phyloP scores from a whole-genome alignment of 2,329 filamentous ascomycete species.

The Neofusicoccum ribis region DNA sequence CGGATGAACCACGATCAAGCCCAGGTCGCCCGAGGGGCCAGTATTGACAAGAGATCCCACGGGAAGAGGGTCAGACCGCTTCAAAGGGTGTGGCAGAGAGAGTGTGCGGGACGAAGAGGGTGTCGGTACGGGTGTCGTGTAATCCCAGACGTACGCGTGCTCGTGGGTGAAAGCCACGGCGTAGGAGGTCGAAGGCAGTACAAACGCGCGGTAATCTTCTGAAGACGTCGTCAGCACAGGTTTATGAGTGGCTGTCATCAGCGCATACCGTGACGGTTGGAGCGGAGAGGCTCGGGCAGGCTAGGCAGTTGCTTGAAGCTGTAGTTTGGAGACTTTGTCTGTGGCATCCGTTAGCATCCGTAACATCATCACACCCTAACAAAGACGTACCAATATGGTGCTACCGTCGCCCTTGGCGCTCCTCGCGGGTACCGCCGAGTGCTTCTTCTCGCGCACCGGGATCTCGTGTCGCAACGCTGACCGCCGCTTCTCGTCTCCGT shows the following conservation, averaged over 20 bases:
- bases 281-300: constrained; percentile 73
- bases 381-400: constrained; percentile 61
- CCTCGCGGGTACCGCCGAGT: constrained; percentile 45
- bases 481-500: constrained; percentile 29
- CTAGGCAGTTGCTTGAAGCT: constrained; percentile 81
- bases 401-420: constrained; percentile 67
- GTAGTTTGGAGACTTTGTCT: constrained; percentile 85
- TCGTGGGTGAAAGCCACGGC: constrained; percentile 78
- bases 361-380: background rate
- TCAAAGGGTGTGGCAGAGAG: constrained; percentile 71
- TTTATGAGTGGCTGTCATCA: constrained; percentile 16
- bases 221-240: background rate
- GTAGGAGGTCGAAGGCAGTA: constrained; percentile 64
- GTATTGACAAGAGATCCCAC: constrained; percentile 80
- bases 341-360: constrained; percentile 19
- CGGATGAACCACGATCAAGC: constrained; percentile 83
- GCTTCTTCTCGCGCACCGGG: constrained; percentile 43
- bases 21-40: constrained; percentile 75
- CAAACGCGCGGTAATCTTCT: constrained; percentile 41
- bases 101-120: constrained; percentile 81
- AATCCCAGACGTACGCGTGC: constrained; percentile 88
- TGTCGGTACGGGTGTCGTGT: constrained; percentile 61
- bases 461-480: constrained; percentile 37
- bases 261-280: constrained; percentile 61
- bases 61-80: constrained; percentile 70